phyloP scores from a whole-genome alignment of 2,329 filamentous ascomycete species.

The Cladosporium phlei region DNA sequence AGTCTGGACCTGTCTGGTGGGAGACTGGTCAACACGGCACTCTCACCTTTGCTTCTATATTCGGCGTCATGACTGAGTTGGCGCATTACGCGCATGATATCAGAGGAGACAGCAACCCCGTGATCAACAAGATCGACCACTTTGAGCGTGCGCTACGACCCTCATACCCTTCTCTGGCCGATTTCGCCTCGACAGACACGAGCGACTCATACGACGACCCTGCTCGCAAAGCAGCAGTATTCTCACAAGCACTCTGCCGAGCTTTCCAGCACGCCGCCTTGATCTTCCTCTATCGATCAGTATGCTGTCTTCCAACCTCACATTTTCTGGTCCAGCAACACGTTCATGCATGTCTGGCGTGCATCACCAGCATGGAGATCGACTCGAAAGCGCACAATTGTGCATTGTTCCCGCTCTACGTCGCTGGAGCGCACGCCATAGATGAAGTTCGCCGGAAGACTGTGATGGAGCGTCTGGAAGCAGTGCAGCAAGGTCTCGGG shows the following conservation, averaged over 20 bases:
- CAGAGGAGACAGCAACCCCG: neutral
- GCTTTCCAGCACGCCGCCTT: constrained; percentile 7
- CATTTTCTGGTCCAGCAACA: constrained; percentile 11
- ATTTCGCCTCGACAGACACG: constrained; percentile 3
- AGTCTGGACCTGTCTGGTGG: constrained; percentile 11
- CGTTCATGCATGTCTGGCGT: constrained; percentile 6
- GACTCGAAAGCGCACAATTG: constrained; percentile 11
- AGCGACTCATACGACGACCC: constrained; percentile 6
- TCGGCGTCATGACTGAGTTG: constrained; percentile 9
- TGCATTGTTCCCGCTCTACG: constrained; percentile 11
- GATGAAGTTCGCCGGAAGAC: neutral
- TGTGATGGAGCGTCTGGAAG: constrained; percentile 1
- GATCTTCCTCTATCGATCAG: constrained; percentile 11
- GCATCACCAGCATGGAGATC: constrained; percentile 11
- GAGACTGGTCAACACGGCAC: constrained; percentile 2
- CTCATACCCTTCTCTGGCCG: neutral
- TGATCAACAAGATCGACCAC: constrained; percentile 4
- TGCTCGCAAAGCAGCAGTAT: constrained; percentile 7
- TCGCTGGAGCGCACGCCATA: constrained; percentile 4
- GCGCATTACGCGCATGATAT: constrained; percentile 8
- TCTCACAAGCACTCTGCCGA: constrained; percentile 7
- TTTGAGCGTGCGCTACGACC: constrained; percentile 5
- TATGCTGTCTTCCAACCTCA: constrained; percentile 1
- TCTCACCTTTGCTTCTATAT: constrained; percentile 6
- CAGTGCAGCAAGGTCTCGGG: constrained; percentile 3